These are phyloP conservation scores for Schwanniomyces polymorphus DNA, from an alignment of 805 yeast genomes.

Conservation along the genomic window DNA sequence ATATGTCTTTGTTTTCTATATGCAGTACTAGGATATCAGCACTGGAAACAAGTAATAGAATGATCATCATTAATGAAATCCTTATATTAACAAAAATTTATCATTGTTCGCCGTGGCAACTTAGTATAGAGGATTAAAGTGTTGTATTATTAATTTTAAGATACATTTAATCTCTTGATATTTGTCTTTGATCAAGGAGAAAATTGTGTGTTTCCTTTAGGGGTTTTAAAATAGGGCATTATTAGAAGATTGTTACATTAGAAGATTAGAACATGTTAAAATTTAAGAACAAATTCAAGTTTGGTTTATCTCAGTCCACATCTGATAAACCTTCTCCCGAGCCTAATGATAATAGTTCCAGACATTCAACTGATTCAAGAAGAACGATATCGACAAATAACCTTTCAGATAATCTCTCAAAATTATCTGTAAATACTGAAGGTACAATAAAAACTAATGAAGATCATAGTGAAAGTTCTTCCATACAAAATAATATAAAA, in stretches of 20 bases:
- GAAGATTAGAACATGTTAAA: slow-evolving; percentile 21
- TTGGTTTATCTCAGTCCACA: slow-evolving; percentile 21
- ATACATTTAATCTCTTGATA: background rate
- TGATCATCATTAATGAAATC: background rate
- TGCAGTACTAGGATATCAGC: background rate
- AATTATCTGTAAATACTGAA: slow-evolving; percentile 11
- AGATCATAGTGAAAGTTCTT: background rate
- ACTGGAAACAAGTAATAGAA: background rate
- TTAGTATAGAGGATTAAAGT: background rate
- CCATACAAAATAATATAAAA: background rate
- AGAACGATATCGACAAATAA: slow-evolving; percentile 20
- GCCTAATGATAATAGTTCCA: slow-evolving; percentile 10
- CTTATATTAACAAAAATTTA: background rate
- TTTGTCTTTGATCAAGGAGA: background rate
- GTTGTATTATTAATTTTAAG: background rate
- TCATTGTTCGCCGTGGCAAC: background rate
- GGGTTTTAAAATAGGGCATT: background rate
- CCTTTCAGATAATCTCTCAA: slow-evolving; percentile 22
- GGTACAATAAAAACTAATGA: slow-evolving; percentile 3
- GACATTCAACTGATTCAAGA: slow-evolving; percentile 24
- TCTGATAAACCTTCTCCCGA: slow-evolving; percentile 11
- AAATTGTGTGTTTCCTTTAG: background rate
- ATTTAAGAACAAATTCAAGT: slow-evolving; percentile 33
- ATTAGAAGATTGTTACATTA: background rate
- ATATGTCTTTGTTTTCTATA: background rate